Evolutionary conservation across 768 basidiomycete species (phyloP).

Genomic region (Mycena vitilis): DNA sequence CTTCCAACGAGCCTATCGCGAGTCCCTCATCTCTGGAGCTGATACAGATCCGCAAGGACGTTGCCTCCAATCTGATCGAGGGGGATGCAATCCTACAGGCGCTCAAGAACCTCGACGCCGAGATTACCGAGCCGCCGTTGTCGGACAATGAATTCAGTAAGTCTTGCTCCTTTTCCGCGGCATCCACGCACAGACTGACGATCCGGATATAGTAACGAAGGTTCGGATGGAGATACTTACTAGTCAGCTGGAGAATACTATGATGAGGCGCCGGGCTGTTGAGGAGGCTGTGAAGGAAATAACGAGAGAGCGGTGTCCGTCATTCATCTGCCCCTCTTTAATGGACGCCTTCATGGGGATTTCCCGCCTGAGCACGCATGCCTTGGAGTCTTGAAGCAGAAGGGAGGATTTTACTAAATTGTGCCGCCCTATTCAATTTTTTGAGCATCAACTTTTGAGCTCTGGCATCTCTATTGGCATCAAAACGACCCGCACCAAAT

Average conservation of each 20-base stretch:
- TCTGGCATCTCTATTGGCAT: too few relatives aligned
- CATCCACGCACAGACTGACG: background rate
- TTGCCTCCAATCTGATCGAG: conserved; percentile 40
- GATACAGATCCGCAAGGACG: conserved; percentile 42
- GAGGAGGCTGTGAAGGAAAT: conserved; percentile 61
- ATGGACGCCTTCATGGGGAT: conserved; percentile 64
- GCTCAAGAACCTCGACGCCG: conserved; percentile 38
- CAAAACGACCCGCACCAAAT: too few relatives aligned
- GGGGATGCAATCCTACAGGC: conserved; percentile 43
- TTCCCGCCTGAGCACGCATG: conserved; percentile 56
- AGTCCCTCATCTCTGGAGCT: conserved; percentile 42
- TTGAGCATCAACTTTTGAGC: too few relatives aligned
- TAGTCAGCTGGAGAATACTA: conserved; percentile 51
- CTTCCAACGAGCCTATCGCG: conserved; percentile 18
- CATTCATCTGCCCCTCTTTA: conserved; percentile 69
- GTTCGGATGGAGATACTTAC: conserved; percentile 46
- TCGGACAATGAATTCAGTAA: conserved; percentile 16
- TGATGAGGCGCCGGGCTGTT: conserved; percentile 49
- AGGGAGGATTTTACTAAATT: too few relatives aligned
- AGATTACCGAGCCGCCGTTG: conserved; percentile 19
- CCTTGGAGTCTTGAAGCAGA: conserved; percentile 23
- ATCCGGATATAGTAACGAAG: conserved; percentile 41
- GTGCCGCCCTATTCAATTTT: too few relatives aligned
- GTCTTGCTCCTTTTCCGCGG: background rate
- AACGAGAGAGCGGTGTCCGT: conserved; percentile 59